Evolutionary conservation across 805 yeast species (phyloP), one percentile per base, ranked within the genome.

Genomic region (Danielia oregonensis): DNA sequence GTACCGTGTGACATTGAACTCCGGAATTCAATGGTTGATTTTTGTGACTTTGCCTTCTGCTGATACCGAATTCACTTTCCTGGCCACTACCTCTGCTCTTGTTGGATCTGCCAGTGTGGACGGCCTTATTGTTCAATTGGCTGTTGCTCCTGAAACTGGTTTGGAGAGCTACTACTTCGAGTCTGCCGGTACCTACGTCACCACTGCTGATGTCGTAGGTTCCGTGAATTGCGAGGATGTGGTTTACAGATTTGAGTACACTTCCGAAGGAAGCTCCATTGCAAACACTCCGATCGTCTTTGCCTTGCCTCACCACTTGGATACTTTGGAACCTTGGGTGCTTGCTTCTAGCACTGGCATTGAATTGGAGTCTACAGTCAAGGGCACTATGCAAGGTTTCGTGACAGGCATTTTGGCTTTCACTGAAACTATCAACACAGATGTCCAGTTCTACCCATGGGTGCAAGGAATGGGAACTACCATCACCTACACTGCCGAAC

Each of bases 161-260:
- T 52, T 57, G 21, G 75, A 70, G 16, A 54, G 61, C 6, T 60
- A 54, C 42, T 79, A 79, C 51, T 89, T 82, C 54, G 46, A 61
- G 27, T 77, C 83, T 14, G 89, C 93, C 26, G 94, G 94, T 26
- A 62, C 69, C 44, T 84, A 80, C 51, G 76, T 74, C 3, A 68
- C 70, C 2, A 68, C 65, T 22, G 79, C 79, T 13, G 37, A 50
- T 4, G 49, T 80, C 14, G 46, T 50, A 14, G 86, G 83, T 35
- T 54, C 69, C 16, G 67, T 65, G 4, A 61, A 64, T 17, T 77
- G 78, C 12, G 39, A 58, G 3, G 42, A 61, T 17, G 82, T 79
- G 8, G 51, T 59, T 12, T 80, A 78, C 52, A 47, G 61, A 24
- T 68, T 78, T 48, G 49, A 48, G 4, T 81, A 77, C 55, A 44